Conservation (phyloP, 208 protist species). For the Crithidia bombi region DNA sequence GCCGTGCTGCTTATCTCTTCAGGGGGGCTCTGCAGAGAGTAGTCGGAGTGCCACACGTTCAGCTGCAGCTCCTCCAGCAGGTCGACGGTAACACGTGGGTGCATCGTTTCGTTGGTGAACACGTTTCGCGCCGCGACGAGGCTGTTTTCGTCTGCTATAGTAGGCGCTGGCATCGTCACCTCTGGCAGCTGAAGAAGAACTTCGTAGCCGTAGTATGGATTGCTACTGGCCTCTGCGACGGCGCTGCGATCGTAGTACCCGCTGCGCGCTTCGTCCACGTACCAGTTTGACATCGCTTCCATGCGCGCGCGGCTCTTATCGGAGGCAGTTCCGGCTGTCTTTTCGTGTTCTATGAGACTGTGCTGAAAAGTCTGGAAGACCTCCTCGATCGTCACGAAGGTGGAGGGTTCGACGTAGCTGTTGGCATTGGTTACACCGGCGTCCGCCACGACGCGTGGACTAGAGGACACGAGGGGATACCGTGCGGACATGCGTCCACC, state of each 20-base stretch:
- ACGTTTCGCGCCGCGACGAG: neutral
- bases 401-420: constrained; percentile 55
- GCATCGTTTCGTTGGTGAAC: neutral
- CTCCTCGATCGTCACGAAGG: constrained; percentile 84
- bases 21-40: neutral
- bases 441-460: constrained; percentile 19
- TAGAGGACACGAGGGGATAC: constrained; percentile 25
- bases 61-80: constrained; percentile 35
- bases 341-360: neutral
- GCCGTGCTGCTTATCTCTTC: neutral
- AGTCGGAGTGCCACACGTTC: constrained; percentile 32
- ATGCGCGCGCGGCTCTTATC: constrained; percentile 25
- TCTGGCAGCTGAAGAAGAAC: constrained; percentile 66
- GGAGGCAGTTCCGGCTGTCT: neutral
- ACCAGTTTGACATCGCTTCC: constrained; percentile 59
- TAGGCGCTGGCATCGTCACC: constrained; percentile 3
- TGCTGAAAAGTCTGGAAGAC: constrained; percentile 30
- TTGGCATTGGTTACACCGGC: constrained; percentile 12
- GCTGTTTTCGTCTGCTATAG: neutral
- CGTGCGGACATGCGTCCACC: neutral
- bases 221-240: constrained; percentile 46
- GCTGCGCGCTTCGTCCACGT: constrained; percentile 54
- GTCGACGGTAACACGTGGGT: constrained; percentile 12
- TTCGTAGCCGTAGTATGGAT: constrained; percentile 77
- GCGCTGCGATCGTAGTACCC: constrained; percentile 78